Base-by-base conservation (phyloP, 331 rosid genomes). In the Erythrophleum ivorense region DNA sequence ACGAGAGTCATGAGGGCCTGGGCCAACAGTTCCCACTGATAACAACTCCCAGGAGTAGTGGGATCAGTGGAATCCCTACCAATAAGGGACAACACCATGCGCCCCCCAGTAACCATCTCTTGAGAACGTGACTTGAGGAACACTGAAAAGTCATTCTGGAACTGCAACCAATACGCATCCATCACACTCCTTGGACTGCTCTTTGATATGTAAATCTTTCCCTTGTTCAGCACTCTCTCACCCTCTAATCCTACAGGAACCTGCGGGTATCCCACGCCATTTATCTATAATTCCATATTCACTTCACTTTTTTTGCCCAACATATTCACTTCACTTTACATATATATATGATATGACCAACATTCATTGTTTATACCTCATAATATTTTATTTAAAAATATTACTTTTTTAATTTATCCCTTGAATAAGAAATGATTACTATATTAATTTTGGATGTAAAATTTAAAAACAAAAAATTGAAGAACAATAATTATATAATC, bases 21-120 rank as follows among this genome's bases (percentile, higher is more conserved):
- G 3, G 97, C 94, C 5, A 95, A 48, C 45, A 95, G 92, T 50
- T 95, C 99, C 97, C 93, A 95, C 0, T 91, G 98, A 48, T 85
- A 73, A 78, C 91, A 89, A 67, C 91, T 71, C 0, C 82, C 65
- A 0, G 67, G 55, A 0, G 87, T 12, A 3, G 97, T 85, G 43
- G 94, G 94, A 48, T 95, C 97, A 29, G 64, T 19, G 15, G 88
- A 84, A 0, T 69, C 73, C 54, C 99, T 85, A 0, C 97, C 97
- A 69, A 89, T 79, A 7, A 95, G 52, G 3, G 97, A 88, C 66
- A 95, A 73, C 0, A 93, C 94, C 88, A 95, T 89, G 48, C 84
- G 76, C 15, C 98, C 99, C 0, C 92, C 92, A 0, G 16, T 2
- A 0, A 86, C 82, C 29, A 87, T 41, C 73, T 95, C 97, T 31